Evolutionary conservation across 2,329 filamentous ascomycete genomes (phyloP).

Genomic region (Stemphylium beticola): DNA sequence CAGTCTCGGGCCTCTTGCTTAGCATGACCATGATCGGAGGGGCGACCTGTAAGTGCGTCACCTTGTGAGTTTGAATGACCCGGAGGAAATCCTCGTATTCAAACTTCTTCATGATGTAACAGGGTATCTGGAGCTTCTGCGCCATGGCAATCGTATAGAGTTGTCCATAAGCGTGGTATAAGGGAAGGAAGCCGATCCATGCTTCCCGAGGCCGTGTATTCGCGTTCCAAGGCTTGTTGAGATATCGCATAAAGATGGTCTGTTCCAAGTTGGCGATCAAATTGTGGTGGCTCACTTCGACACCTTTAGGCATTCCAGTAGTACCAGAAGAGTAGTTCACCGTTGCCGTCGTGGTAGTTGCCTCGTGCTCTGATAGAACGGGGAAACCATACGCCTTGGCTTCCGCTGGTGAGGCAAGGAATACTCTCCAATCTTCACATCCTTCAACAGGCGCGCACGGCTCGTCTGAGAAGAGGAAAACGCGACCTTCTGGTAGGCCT

Average conservation of each 20-base stretch:
- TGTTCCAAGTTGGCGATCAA: slow-evolving; percentile 60
- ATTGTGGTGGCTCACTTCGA: slow-evolving; percentile 58
- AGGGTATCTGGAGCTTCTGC: slow-evolving; percentile 54
- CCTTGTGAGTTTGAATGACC: slow-evolving; percentile 45
- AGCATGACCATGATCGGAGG: slow-evolving; percentile 55
- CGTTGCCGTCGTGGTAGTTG: slow-evolving; percentile 47
- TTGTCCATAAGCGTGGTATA: slow-evolving; percentile 57
- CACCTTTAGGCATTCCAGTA: slow-evolving; percentile 60
- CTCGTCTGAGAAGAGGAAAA: slow-evolving; percentile 44
- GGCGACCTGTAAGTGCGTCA: slow-evolving; percentile 51
- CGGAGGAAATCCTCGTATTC: slow-evolving; percentile 49
- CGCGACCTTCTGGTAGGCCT: slow-evolving; percentile 35
- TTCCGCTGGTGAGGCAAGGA: slow-evolving; percentile 36
- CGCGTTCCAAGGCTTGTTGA: slow-evolving; percentile 49
- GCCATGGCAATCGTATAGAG: slow-evolving; percentile 51
- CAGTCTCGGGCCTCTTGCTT: slow-evolving; percentile 51
- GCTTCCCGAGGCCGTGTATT: slow-evolving; percentile 53
- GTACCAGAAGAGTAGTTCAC: slow-evolving; percentile 62
- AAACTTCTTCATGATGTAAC: slow-evolving; percentile 52
- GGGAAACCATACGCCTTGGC: slow-evolving; percentile 37
- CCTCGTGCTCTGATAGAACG: slow-evolving; percentile 31
- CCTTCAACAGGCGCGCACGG: slow-evolving; percentile 30
- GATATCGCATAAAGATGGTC: slow-evolving; percentile 55
- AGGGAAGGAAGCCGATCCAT: slow-evolving; percentile 56
- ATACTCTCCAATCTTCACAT: slow-evolving; percentile 40